Evolutionary conservation across 2,329 filamentous ascomycete species (phyloP).

Genomic region (Rugonectria rugulosa): DNA sequence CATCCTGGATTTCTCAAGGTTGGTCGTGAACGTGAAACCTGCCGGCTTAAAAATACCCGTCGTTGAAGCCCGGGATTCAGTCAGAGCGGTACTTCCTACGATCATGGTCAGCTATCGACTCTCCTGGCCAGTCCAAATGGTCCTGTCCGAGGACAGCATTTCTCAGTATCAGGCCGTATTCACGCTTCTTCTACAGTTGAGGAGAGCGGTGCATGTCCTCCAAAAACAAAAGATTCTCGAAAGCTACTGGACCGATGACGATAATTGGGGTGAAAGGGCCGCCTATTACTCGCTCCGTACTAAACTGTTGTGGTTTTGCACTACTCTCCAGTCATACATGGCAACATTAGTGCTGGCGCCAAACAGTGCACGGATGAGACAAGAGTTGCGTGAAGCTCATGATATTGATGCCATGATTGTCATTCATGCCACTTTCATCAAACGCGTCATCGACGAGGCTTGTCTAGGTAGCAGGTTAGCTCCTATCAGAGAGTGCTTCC

Average conservation of each 20-base stretch:
- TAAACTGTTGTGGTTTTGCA: constrained; percentile 79
- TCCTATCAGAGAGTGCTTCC: constrained; percentile 74
- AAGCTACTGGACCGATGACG: constrained; percentile 47
- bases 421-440: constrained; percentile 71
- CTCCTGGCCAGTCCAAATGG: constrained; percentile 72
- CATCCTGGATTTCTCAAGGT: constrained; percentile 64
- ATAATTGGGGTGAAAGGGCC: constrained; percentile 52
- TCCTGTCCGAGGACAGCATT: constrained; percentile 72
- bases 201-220: constrained; percentile 73
- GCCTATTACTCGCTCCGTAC: constrained; percentile 69
- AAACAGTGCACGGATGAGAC: constrained; percentile 62
- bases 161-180: constrained; percentile 75
- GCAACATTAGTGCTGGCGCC: constrained; percentile 75
- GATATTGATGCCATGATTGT: constrained; percentile 85
- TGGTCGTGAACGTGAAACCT: constrained; percentile 64
- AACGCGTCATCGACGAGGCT: constrained; percentile 70
- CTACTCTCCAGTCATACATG: constrained; percentile 77
- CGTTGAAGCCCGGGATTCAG: constrained; percentile 61
- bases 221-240: constrained; percentile 59
- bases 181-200: constrained; percentile 79
- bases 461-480: constrained; percentile 73
- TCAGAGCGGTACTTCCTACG: constrained; percentile 63
- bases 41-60: constrained; percentile 51
- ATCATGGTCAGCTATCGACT: constrained; percentile 75
- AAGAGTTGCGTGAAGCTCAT: constrained; percentile 64